Conservation (phyloP, 495 filamentous ascomycete species). For the Platismatia glauca region DNA sequence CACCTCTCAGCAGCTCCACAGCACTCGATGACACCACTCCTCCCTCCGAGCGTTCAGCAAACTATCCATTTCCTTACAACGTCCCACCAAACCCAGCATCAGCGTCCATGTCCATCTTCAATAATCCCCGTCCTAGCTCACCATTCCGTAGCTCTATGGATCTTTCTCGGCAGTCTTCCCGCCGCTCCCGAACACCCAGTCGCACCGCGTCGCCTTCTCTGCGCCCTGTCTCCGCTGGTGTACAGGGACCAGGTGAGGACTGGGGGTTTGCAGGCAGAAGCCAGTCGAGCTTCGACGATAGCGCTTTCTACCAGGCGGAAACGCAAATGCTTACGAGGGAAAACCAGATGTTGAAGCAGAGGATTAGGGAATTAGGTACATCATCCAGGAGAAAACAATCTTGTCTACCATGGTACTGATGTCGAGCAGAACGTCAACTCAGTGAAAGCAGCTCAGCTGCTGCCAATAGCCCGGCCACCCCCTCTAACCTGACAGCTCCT, state of each 20-base stretch:
- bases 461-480: constrained; percentile 17
- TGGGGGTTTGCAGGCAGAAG: constrained; percentile 27
- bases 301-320: constrained; percentile 85
- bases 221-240: constrained; percentile 25
- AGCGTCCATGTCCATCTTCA: constrained; percentile 28
- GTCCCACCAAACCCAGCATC: constrained; percentile 20
- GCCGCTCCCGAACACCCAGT: constrained; percentile 29
- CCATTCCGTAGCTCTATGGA: constrained; percentile 49
- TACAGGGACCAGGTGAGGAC: constrained; percentile 26
- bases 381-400: background rate
- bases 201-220: constrained; percentile 31
- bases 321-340: constrained; percentile 77
- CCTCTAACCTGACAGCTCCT: constrained; percentile 19
- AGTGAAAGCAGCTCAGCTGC: constrained; percentile 16
- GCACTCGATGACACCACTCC: constrained; percentile 62
- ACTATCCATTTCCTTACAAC: constrained; percentile 36
- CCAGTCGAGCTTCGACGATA: constrained; percentile 59
- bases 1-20: constrained; percentile 38
- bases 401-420: background rate
- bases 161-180: constrained; percentile 44
- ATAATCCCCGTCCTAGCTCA: constrained; percentile 40
- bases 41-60: constrained; percentile 52
- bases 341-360: constrained; percentile 83
- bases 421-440: constrained; percentile 19
- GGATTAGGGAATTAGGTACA: constrained; percentile 67